These are phyloP conservation scores for Claviceps sp. DNA, from an alignment of 2,329 filamentous ascomycete genomes.

Conservation along the genomic window DNA sequence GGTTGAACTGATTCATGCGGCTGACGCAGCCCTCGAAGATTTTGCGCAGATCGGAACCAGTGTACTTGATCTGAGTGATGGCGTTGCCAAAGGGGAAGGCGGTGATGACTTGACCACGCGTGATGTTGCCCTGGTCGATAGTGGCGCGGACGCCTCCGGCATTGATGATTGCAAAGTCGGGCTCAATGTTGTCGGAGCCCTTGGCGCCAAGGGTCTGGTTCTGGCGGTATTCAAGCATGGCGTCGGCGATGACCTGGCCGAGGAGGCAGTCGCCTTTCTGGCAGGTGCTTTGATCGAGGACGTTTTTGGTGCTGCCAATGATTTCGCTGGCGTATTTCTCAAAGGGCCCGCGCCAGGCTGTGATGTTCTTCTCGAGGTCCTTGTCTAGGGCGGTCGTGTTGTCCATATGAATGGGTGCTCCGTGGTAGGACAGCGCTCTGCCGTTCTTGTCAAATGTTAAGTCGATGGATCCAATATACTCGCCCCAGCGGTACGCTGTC, in stretches of 20 bases:
- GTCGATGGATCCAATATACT: slow-evolving; percentile 55
- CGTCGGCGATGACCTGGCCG: slow-evolving; percentile 42
- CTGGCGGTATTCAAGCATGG: slow-evolving; percentile 47
- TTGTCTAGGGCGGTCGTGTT: slow-evolving; percentile 45
- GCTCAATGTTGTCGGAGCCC: slow-evolving; percentile 16
- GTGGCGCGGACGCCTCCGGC: slow-evolving; percentile 50
- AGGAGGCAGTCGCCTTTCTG: slow-evolving; percentile 44
- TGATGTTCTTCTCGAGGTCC: slow-evolving; percentile 42
- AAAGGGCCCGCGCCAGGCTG: slow-evolving; percentile 46
- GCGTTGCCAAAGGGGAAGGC: slow-evolving; percentile 55
- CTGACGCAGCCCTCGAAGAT: slow-evolving; percentile 47
- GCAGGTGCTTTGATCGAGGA: slow-evolving; percentile 46
- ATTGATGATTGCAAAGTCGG: slow-evolving; percentile 49
- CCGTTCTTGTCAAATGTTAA: slow-evolving; percentile 48
- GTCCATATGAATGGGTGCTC: slow-evolving; percentile 50
- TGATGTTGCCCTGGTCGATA: slow-evolving; percentile 48
- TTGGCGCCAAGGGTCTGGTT: slow-evolving; percentile 25
- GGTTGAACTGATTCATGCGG: slow-evolving; percentile 39
- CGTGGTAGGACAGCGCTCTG: slow-evolving; percentile 48
- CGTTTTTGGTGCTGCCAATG: slow-evolving; percentile 27
- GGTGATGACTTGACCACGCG: slow-evolving; percentile 48
- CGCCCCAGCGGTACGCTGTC: slow-evolving; percentile 54
- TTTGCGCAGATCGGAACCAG: slow-evolving; percentile 40
- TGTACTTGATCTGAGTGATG: slow-evolving; percentile 42
- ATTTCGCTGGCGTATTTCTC: slow-evolving; percentile 41